A percentile compares a stretch with the other conserved stretches of the same genome.
phyloP scores from a whole-genome alignment of 495 filamentous ascomycete species.

The Letharia lupina region DNA sequence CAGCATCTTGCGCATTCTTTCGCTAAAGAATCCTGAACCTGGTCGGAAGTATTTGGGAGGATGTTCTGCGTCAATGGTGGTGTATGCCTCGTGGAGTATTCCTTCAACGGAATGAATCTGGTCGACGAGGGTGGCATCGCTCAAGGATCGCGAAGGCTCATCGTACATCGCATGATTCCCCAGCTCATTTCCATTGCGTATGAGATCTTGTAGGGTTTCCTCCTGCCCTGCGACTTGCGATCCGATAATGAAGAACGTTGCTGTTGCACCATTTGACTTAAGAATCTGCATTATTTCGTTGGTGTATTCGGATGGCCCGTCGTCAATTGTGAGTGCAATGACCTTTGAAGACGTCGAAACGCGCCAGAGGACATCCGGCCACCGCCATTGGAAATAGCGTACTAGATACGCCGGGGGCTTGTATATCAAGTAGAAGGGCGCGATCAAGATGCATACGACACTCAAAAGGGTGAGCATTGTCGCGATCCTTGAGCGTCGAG shows the following conservation, averaged over 20 bases:
- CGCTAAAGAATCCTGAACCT: constrained; percentile 71
- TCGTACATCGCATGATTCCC: constrained; percentile 84
- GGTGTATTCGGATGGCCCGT: constrained; percentile 68
- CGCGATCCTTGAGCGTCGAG: constrained; percentile 46
- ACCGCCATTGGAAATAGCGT: constrained; percentile 55
- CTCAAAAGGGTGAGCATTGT: constrained; percentile 44
- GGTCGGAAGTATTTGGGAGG: constrained; percentile 62
- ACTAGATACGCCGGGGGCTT: constrained; percentile 63
- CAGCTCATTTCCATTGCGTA: constrained; percentile 60
- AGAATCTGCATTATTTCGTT: constrained; percentile 59
- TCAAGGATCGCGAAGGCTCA: constrained; percentile 52
- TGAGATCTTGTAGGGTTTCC: constrained; percentile 48
- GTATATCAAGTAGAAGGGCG: constrained; percentile 61
- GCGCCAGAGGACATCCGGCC: constrained; percentile 70
- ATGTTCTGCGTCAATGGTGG: constrained; percentile 29
- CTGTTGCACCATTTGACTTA: constrained; percentile 46
- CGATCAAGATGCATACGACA: constrained; percentile 39
- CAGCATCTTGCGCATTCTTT: constrained; percentile 52
- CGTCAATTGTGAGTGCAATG: constrained; percentile 77
- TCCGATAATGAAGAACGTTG: constrained; percentile 77
- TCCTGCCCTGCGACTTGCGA: constrained; percentile 58
- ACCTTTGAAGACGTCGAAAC: constrained; percentile 48
- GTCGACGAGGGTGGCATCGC: constrained; percentile 29
- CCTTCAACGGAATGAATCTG: constrained; percentile 38
- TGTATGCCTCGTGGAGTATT: constrained; percentile 49